Evolutionary conservation across 2,329 filamentous ascomycete genomes (phyloP), one percentile per base, ranked within the genome.

Genomic region (Fusarium mexicanum): DNA sequence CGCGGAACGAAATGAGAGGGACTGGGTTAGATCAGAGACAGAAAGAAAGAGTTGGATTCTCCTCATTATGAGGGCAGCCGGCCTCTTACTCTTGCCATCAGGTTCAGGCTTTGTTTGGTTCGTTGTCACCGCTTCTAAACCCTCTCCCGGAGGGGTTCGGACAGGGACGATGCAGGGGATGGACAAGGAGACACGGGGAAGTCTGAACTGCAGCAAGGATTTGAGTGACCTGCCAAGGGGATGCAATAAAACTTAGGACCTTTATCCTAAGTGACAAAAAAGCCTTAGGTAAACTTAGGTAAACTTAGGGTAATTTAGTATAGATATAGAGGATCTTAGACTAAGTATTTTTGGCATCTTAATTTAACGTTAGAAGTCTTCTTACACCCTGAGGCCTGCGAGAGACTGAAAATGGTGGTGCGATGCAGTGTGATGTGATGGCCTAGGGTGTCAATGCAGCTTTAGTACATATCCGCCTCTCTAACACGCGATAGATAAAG

Each of bases 161-260:
- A 71, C 64, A 69, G 73, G 74, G 76, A 77, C 66, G 61, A 71
- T 54, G 67, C 72, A 77, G 76, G 76, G 76, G 71, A 67, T 70
- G 55, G 46, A 50, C 46, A 66, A 60, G 62, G 69, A 63, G 61
- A 64, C 69, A 69, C 44, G 69, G 74, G 74, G 74, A 75, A 76
- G 58, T 51, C 40, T 51, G 59, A 61, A 62, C 31, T 47, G 61
- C 40, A 67, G 29, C 66, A 63, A 60, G 54, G 50, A 46, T 62
- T 50, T 50, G 26, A 38, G 43, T 44, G 47, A 35, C 44, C 44
- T 41, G 41, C 18, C 14, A 35, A 35, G 33, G 33, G 33, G 33
- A 16, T 35, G 33, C 33, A 35, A 35, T 35, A 35, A 35, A 35
- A 35, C 33, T 35, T 14, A 33, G 33, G 33, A 33, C 33, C 33